Percentiles rank a stretch among this genome's conserved stretches.
Conservation (phyloP, 768 basidiomycete species). For the Lyophyllum atratum region DNA sequence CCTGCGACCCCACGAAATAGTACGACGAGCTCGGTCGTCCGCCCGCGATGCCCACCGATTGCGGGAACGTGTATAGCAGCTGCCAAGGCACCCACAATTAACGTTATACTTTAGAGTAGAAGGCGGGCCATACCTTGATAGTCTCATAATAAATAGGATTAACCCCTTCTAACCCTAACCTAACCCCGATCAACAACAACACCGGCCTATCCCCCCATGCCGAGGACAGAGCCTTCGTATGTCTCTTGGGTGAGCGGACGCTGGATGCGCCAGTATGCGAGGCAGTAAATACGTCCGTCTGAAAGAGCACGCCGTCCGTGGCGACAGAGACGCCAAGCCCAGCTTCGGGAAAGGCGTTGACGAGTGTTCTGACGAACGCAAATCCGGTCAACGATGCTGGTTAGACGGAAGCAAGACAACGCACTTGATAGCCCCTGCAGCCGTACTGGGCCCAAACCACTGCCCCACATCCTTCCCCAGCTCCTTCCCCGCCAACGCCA, state of each 20-base stretch:
- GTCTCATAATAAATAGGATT: slow-evolving; percentile 94
- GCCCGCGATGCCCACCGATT: slow-evolving; percentile 95
- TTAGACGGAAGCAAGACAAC: slow-evolving; percentile 16
- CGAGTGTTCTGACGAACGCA: slow-evolving; percentile 58
- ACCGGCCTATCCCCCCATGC: slow-evolving; percentile 86
- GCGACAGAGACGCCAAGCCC: slow-evolving; percentile 83
- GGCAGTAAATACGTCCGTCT: slow-evolving; percentile 83
- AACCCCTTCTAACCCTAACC: slow-evolving; percentile 89
- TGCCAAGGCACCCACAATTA: slow-evolving; percentile 26
- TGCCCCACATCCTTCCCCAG: slow-evolving; percentile 94
- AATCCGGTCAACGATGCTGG: background rate
- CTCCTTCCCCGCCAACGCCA: slow-evolving; percentile 94
- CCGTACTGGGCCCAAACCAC: slow-evolving; percentile 98
- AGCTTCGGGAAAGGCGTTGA: slow-evolving; percentile 76
- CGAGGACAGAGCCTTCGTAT: slow-evolving; percentile 17
- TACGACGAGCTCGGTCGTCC: slow-evolving; percentile 97
- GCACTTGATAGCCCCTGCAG: slow-evolving; percentile 94
- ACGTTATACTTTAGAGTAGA: too few relatives aligned
- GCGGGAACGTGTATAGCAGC: slow-evolving; percentile 90
- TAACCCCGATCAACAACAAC: slow-evolving; percentile 80
- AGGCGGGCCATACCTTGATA: slow-evolving; percentile 54
- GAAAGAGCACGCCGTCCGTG: slow-evolving; percentile 79
- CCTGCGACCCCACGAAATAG: slow-evolving; percentile 95
- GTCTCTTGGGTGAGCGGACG: slow-evolving; percentile 26
- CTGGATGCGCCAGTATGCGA: slow-evolving; percentile 45